Base-by-base conservation (phyloP, 73 alveolate genomes). In the Paramecium sexaurelia region DNA sequence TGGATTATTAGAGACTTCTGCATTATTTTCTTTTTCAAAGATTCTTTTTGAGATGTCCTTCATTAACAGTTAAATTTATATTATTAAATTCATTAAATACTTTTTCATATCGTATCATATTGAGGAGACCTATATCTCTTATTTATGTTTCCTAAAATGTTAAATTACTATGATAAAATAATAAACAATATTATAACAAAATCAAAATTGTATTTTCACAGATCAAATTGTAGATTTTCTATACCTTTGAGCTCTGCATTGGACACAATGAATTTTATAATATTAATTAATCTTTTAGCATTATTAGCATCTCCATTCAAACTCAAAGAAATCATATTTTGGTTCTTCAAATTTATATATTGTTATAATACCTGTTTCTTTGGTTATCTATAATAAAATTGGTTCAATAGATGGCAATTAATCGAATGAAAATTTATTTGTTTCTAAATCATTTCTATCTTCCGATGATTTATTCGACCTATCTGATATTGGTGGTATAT, bases 21-120 rank as follows among this genome's bases (percentile, higher is more conserved):
- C 87, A 3, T 73, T n/a, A 41, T 73, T 73, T 41, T 73, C 87
- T 37, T 73, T 73, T 37, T 73, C 87, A 73, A 73, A 73, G 87
- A 73, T 73, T 27, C 87, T 27, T 37, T n/a, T 73, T 73, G 87
- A 20, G 19, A 73, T 73, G 57, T 73, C 87, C 67, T 73, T 73
- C 87, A 73, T 73, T 73, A 73, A 32, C 37, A 66, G 43, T 29
- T 66, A 66, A 66, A 66, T 29, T 66, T 66, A 11, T 66, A 29
- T 66, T 51, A 51, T 4, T 51, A 51, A 51, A 51, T 17, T 51
- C 17, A 51, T 51, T 51, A 51, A 51, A 17, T 51, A 51, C 15
- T 51, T 17, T 5, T 51, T 51, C 67, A 51, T 51, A 51, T 51
- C 32, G 17, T 51, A 26, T 45, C 57, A 45, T 45, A n/a, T n/a